Percentiles rank a stretch among this genome's conserved stretches.
phyloP scores from a whole-genome alignment of 164 flowering plant genomes.

The Cinnamomum micranthum region DNA sequence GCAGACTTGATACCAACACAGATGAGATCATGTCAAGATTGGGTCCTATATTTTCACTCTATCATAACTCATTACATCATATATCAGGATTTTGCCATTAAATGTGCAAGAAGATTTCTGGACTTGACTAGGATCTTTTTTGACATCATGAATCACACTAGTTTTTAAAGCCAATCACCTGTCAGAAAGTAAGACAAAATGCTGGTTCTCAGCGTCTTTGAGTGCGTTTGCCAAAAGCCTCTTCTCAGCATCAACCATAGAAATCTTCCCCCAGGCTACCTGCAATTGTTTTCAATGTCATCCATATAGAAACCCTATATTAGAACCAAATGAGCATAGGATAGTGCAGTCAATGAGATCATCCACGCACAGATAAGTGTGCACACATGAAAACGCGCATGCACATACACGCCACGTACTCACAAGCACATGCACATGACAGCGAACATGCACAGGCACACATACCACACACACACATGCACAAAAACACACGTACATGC shows the following conservation, averaged over 20 bases:
- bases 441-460: too few species aligned
- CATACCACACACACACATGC: too few species aligned
- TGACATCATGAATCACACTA: conserved; percentile 37
- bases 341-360: neutral
- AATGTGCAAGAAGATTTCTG: neutral
- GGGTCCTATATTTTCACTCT: too few species aligned
- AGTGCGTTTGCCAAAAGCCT: conserved; percentile 80
- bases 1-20: too few species aligned
- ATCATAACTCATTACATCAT: too few species aligned
- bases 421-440: too few species aligned
- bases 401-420: neutral
- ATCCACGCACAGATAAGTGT: neutral
- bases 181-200: conserved; percentile 92
- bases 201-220: conserved; percentile 69
- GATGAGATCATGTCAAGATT: too few species aligned
- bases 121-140: neutral
- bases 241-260: conserved; percentile 96
- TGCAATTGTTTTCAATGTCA: conserved; percentile 23
- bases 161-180: conserved; percentile 37
- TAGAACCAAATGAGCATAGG: neutral
- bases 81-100: neutral
- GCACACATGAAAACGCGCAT: too few species aligned
- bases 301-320: neutral
- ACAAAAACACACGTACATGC: too few species aligned
- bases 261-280: conserved; percentile 92